Conservation (phyloP, 2,329 filamentous ascomycete species). For the Fusarium sterilihyphosum region DNA sequence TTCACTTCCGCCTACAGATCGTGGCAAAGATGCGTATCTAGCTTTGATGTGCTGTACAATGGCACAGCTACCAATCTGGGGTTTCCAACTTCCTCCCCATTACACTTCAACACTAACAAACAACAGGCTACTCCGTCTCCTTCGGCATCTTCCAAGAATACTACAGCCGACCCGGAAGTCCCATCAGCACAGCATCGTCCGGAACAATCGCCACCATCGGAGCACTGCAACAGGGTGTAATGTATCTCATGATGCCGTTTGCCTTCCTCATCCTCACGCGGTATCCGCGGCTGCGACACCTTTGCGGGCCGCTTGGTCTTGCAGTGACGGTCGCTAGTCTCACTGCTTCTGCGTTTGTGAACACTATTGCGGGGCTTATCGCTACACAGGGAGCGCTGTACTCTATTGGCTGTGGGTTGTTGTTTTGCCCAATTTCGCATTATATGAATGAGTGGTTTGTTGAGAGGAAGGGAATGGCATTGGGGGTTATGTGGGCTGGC, state of each 20-base stretch:
- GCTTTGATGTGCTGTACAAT: conserved; percentile 46
- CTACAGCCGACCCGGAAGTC: conserved; percentile 66
- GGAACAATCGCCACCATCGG: conserved; percentile 39
- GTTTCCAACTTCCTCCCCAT: neutral
- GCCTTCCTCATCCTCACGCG: conserved; percentile 56
- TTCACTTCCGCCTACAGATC: conserved; percentile 43
- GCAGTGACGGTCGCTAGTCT: conserved; percentile 59
- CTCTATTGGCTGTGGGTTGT: conserved; percentile 62
- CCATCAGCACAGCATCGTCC: conserved; percentile 52
- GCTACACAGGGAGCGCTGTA: conserved; percentile 68
- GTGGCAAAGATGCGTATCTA: conserved; percentile 42
- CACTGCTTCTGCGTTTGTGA: conserved; percentile 61
- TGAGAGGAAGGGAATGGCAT: conserved; percentile 61
- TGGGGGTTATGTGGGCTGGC: conserved; percentile 66
- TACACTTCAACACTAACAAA: neutral
- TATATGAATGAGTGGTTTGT: conserved; percentile 70
- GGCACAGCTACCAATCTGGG: conserved; percentile 47
- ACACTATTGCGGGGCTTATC: conserved; percentile 61
- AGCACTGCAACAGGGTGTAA: conserved; percentile 51
- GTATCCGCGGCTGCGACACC: conserved; percentile 52
- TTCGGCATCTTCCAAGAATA: conserved; percentile 77
- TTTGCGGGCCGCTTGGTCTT: conserved; percentile 56
- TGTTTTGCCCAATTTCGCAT: conserved; percentile 61
- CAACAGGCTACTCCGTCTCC: conserved; percentile 48
- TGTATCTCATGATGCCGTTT: conserved; percentile 62